A percentile compares a stretch with the other conserved stretches of the same genome.
phyloP scores from a whole-genome alignment of 2,329 filamentous ascomycete genomes.

The Stachybotrys chlorohalonatus region DNA sequence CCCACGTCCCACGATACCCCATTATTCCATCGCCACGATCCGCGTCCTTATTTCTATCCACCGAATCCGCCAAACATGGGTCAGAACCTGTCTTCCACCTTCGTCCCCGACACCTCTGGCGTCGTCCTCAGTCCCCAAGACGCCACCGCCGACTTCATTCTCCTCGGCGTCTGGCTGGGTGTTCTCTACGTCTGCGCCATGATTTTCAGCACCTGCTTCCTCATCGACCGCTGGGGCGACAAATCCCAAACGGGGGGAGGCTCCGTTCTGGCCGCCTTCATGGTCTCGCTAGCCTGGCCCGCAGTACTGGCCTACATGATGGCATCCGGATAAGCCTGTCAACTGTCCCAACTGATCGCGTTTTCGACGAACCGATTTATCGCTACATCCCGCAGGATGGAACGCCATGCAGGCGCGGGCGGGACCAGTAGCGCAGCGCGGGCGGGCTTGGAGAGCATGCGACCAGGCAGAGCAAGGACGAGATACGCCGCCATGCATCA shows the following conservation, averaged over 20 bases:
- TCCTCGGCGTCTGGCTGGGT: constrained; percentile 24
- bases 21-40: background rate
- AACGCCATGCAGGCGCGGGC: no score
- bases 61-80: constrained; percentile 22
- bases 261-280: constrained; percentile 19
- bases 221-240: constrained; percentile 33
- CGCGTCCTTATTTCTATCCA: background rate
- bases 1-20: background rate
- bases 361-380: background rate
- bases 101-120: constrained; percentile 27
- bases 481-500: background rate
- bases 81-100: constrained; percentile 28
- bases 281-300: constrained; percentile 25
- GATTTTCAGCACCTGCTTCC: constrained; percentile 31
- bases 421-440: no score
- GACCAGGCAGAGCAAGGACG: no score
- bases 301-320: constrained; percentile 24
- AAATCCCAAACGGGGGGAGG: constrained; percentile 17
- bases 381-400: background rate
- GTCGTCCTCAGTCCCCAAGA: constrained; percentile 22
- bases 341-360: background rate
- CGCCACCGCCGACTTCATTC: constrained; percentile 16
- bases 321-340: background rate
- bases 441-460: no score
- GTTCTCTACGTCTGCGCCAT: constrained; percentile 28